Base-by-base conservation (phyloP, 805 yeast species). In the Saccharomycopsis selenospora region DNA sequence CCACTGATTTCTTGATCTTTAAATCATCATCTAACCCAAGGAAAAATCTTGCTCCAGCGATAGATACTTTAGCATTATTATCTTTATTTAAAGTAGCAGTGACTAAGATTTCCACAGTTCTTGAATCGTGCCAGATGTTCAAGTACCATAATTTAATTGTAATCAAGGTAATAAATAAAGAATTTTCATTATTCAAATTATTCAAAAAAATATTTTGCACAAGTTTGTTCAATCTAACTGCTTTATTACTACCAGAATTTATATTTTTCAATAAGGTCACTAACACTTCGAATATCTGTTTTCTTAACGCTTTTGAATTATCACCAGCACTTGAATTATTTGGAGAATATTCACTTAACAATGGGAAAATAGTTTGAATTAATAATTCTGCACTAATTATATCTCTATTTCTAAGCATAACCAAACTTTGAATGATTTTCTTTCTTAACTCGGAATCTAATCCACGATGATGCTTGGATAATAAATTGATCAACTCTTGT, bases 51-150 rank as follows among this genome's bases (percentile, higher is more conserved):
- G 87, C 93, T 53, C 96, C 99, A 2, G 97, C 85, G 47, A 84
- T 70, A 4, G 95, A 83, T 43, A 93, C 93, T 66, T 93, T 93
- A 4, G 71, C 65, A 13, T 73, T 70, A 20, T 33, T 33, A 59
- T 93, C 95, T 13, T 83, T 82, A 60, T 89, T 96, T 53, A 87
- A 66, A 1, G 97, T 88, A 1, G 98, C 97, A 58, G 88, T 93
- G 1, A 95, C 83, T 98, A 93, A 90, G 60, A 93, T 80, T 66
- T 93, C 99, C n/a, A 93, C 95, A 0, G 98, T 84, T 59, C 97
- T 74, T 0, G 95, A 77, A 64, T 93, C 99, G 64, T 89, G 97
- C 99, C 99, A 93, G 50, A 93, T 85, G 61, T 95, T 95, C 62
- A 98, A 77, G 70, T 96, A 78, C 99, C 99, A 93, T 45, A 93